Conservation (phyloP, 2,329 filamentous ascomycete species). For the Orbilia javanica region DNA sequence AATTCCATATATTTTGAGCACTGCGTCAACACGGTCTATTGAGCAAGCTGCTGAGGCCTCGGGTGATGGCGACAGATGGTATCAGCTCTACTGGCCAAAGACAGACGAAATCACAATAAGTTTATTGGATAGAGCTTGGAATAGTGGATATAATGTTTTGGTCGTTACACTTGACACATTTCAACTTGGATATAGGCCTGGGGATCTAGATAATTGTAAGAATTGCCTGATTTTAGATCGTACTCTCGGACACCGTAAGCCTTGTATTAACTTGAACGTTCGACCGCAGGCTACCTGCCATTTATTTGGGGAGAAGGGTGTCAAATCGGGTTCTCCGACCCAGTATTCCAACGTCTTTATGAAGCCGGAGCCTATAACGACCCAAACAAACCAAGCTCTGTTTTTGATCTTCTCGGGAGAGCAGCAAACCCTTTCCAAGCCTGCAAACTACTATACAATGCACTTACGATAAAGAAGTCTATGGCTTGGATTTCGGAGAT, state of each 20-base stretch:
- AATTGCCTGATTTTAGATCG: slow-evolving; percentile 61
- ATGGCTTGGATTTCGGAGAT: slow-evolving; percentile 70
- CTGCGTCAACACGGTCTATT: slow-evolving; percentile 73
- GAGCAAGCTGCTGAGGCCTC: slow-evolving; percentile 75
- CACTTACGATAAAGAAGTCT: slow-evolving; percentile 67
- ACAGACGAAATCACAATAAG: slow-evolving; percentile 76
- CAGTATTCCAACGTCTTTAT: slow-evolving; percentile 74
- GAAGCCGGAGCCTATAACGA: slow-evolving; percentile 66
- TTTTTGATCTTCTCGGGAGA: slow-evolving; percentile 36
- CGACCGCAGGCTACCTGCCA: slow-evolving; percentile 30
- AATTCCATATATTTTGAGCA: slow-evolving; percentile 77
- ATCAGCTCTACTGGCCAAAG: slow-evolving; percentile 80
- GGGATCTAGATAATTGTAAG: slow-evolving; percentile 75
- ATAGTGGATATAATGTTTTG: slow-evolving; percentile 74
- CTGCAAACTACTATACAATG: slow-evolving; percentile 54
- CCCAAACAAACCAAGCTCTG: slow-evolving; percentile 67
- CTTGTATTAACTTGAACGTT: neutral
- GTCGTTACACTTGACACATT: slow-evolving; percentile 81
- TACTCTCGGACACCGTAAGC: neutral
- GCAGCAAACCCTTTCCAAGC: slow-evolving; percentile 54
- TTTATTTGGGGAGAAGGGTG: slow-evolving; percentile 65
- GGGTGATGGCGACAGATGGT: slow-evolving; percentile 74
- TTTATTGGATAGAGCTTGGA: slow-evolving; percentile 73
- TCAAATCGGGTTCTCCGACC: slow-evolving; percentile 75
- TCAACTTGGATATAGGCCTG: slow-evolving; percentile 76